A percentile compares a stretch with the other conserved stretches of the same genome.
phyloP scores from a whole-genome alignment of 441 rosid species.

The Populus tomentosa region DNA sequence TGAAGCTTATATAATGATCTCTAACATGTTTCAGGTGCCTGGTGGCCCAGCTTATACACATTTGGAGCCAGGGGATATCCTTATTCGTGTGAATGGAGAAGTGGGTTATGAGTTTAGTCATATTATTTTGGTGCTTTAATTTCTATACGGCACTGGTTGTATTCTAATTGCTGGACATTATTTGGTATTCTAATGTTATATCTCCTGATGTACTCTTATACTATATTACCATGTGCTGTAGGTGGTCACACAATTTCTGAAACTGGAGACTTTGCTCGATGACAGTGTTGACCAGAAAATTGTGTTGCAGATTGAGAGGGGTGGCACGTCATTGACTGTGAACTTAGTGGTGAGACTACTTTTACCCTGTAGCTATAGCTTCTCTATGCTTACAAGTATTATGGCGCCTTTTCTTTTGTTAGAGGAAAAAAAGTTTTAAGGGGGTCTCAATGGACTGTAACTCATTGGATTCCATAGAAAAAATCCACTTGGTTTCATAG shows the following conservation, averaged over 20 bases:
- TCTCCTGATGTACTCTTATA: not conserved
- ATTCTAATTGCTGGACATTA: not conserved
- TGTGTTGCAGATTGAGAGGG: conserved; percentile 85
- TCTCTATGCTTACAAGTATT: not conserved
- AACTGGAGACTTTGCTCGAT: conserved; percentile 80
- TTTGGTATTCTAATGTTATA: not conserved
- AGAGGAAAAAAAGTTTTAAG: not conserved
- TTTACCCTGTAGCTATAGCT: not conserved
- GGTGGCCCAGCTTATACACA: conserved; percentile 80
- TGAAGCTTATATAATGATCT: not conserved
- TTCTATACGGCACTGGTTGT: not conserved
- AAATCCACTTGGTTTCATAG: not conserved
- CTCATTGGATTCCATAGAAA: not conserved
- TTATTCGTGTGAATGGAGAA: conserved; percentile 74
- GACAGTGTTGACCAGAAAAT: conserved; percentile 62
- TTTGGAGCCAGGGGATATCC: conserved; percentile 92
- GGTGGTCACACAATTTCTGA: conserved; percentile 90
- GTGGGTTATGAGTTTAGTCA: conserved; percentile 36
- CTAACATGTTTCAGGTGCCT: conserved; percentile 56
- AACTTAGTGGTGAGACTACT: conserved; percentile 60
- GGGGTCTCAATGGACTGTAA: not conserved
- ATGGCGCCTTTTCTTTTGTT: not conserved
- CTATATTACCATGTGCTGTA: conserved; percentile 23
- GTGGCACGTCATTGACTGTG: conserved; percentile 60
- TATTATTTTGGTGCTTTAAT: not conserved